Percentiles rank a stretch among this genome's conserved stretches.
phyloP scores from a whole-genome alignment of 129 eudicot genomes.

The Ambrosia trifida region DNA sequence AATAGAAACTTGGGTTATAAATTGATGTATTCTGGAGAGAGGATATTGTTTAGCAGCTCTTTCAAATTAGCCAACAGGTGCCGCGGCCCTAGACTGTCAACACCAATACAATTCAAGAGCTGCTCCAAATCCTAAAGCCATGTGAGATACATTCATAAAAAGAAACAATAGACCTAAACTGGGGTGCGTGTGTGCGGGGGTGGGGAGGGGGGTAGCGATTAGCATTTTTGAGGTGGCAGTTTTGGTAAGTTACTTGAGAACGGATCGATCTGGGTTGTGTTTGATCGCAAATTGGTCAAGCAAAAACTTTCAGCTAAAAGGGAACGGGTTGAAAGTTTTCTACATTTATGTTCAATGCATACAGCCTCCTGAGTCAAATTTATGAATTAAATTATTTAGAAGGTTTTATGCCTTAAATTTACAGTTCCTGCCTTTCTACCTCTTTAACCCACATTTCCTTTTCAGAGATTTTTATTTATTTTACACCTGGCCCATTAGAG shows the following conservation, averaged over 20 bases:
- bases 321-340: neutral
- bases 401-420: neutral
- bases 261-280: neutral
- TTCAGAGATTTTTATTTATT: neutral
- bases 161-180: neutral
- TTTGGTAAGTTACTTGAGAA: neutral
- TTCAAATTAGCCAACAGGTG: constrained; percentile 86
- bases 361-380: neutral
- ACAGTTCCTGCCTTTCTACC: neutral
- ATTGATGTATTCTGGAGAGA: constrained; percentile 70
- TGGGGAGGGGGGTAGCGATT: no score
- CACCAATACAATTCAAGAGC: constrained; percentile 84
- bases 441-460: neutral
- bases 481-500: neutral
- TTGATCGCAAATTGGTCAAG: neutral
- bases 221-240: neutral
- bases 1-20: constrained; percentile 32
- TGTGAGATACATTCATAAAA: constrained; percentile 7
- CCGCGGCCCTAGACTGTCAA: constrained; percentile 90
- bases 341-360: neutral
- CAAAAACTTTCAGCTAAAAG: neutral
- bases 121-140: constrained; percentile 84
- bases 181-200: neutral
- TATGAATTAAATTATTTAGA: neutral
- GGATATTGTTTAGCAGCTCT: constrained; percentile 71